A percentile compares a stretch with the other conserved stretches of the same genome.
These are phyloP conservation scores for Fusarium sp. DNA, from an alignment of 2,329 filamentous ascomycete genomes.

Conservation along the genomic window DNA sequence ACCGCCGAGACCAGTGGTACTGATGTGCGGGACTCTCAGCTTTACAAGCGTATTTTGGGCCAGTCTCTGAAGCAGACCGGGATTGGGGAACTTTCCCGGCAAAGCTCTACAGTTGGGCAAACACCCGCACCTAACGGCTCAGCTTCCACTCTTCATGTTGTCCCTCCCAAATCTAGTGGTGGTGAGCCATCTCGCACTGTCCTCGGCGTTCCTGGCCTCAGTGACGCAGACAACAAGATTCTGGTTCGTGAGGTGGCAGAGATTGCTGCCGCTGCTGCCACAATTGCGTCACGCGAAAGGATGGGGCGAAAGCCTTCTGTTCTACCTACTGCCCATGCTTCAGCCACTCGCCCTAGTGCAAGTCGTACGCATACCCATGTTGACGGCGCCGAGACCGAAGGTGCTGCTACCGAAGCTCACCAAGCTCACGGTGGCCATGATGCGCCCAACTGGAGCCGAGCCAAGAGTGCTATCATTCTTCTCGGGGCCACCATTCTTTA, in stretches of 20 bases:
- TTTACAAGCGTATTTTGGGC: slow-evolving; percentile 93
- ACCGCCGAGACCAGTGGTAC: slow-evolving; percentile 62
- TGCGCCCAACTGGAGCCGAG: slow-evolving; percentile 97
- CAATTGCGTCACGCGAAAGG: slow-evolving; percentile 84
- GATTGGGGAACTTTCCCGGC: slow-evolving; percentile 63
- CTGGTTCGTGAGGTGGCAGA: slow-evolving; percentile 91
- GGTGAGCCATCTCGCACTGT: slow-evolving; percentile 57
- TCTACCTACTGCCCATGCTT: slow-evolving; percentile 39
- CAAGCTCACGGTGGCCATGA: slow-evolving; percentile 82
- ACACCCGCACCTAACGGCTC: slow-evolving; percentile 58
- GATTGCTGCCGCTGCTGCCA: slow-evolving; percentile 91
- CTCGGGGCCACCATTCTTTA: slow-evolving; percentile 91
- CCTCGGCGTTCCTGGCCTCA: slow-evolving; percentile 76
- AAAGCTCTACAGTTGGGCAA: slow-evolving; percentile 55
- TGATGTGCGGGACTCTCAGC: slow-evolving; percentile 86
- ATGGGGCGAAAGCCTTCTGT: slow-evolving; percentile 57
- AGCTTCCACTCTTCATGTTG: slow-evolving; percentile 74
- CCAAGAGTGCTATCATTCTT: slow-evolving; percentile 90
- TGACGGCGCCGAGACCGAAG: slow-evolving; percentile 46
- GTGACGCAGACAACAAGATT: slow-evolving; percentile 83
- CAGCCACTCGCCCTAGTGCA: slow-evolving; percentile 43
- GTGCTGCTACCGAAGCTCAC: slow-evolving; percentile 52
- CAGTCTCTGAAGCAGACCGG: slow-evolving; percentile 90
- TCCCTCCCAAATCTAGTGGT: slow-evolving; percentile 75
- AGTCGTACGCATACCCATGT: slow-evolving; percentile 52